Evolutionary conservation across 176 grass and related monocot species (phyloP).

Genomic region (Urochloa ruziziensis): DNA sequence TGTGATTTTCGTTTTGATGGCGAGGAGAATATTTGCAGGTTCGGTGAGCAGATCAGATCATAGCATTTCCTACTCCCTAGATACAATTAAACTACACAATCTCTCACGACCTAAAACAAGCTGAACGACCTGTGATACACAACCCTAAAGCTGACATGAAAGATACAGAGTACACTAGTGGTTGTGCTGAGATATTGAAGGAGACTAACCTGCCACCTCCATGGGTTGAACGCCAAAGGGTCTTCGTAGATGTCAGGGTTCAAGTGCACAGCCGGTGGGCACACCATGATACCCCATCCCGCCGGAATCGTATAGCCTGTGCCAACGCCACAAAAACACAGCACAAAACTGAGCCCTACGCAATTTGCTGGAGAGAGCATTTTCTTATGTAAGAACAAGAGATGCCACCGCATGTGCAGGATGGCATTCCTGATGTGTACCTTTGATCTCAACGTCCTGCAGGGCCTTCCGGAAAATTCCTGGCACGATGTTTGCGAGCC

Average conservation of each 20-base stretch:
- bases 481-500: conserved; percentile 83
- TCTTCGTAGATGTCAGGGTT: conserved; percentile 84
- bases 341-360: conserved; percentile 20
- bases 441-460: conserved; percentile 76
- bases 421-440: conserved; percentile 26
- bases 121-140: neutral
- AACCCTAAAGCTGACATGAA: neutral
- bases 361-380: conserved; percentile 7
- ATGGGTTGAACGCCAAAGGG: conserved; percentile 73
- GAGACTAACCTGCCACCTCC: conserved; percentile 78
- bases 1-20: conserved; percentile 19
- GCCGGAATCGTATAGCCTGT: conserved; percentile 83
- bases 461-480: conserved; percentile 74
- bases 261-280: conserved; percentile 76
- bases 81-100: conserved; percentile 6
- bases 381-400: neutral
- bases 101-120: neutral
- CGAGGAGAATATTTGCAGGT: conserved; percentile 25
- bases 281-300: conserved; percentile 91
- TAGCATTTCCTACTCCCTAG: conserved; percentile 10
- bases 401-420: conserved; percentile 1
- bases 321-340: neutral
- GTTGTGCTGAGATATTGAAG: neutral
- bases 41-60: conserved; percentile 30
- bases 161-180: neutral